Conservation (phyloP, 345 rosid genomes). For the Reutealis trisperma region DNA sequence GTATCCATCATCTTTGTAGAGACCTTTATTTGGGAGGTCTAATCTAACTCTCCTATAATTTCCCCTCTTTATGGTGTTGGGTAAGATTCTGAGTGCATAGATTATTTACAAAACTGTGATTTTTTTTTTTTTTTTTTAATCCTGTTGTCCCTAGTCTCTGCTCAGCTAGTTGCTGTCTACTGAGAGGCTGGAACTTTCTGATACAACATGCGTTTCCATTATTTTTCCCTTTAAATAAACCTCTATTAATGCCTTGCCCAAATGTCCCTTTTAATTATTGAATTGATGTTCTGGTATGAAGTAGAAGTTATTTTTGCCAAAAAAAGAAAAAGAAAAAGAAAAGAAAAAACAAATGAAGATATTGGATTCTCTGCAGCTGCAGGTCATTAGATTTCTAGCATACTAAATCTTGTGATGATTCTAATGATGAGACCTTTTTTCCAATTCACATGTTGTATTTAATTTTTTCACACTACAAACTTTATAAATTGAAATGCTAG, state of each 20-base stretch:
- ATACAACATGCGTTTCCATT: not conserved
- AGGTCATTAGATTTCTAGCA: not conserved
- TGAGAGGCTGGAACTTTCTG: not conserved
- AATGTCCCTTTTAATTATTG: no score
- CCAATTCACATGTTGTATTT: not conserved
- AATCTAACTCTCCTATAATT: not conserved
- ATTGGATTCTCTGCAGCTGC: not conserved
- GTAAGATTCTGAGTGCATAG: not conserved
- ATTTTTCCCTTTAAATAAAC: not conserved
- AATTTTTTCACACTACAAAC: not conserved
- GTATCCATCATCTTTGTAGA: not conserved
- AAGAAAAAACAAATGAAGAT: no score
- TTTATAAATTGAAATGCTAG: not conserved
- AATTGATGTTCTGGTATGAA: not conserved
- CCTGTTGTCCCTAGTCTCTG: not conserved
- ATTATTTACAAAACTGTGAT: not conserved
- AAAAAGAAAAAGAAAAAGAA: no score
- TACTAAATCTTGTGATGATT: not conserved
- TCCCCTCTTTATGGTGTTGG: not conserved
- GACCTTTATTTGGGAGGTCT: not conserved
- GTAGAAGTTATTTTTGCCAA: not conserved
- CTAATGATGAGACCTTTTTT: not conserved
- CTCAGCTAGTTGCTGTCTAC: not conserved
- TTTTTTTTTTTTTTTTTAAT: not conserved
- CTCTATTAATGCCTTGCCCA: not conserved